Base-by-base conservation (phyloP, 2,329 filamentous ascomycete genomes). In the Colletotrichum destructivum region DNA sequence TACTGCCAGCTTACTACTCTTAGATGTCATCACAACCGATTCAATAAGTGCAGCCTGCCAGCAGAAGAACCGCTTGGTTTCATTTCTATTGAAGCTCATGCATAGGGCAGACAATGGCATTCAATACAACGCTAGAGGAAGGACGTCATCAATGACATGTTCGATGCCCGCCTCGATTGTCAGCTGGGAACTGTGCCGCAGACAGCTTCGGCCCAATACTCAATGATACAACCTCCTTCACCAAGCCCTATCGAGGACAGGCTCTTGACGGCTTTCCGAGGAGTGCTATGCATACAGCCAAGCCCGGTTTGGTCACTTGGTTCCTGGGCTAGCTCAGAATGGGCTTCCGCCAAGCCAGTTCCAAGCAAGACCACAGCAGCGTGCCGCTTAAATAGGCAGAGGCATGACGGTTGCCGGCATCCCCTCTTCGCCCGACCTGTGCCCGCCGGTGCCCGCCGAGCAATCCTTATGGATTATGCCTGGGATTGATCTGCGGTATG, bases 351-450 rank as follows among this genome's bases (percentile, higher is more conserved):
- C 38, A 40, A 56, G 31, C 35, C 38, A n/a, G 18, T 23, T 16
- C 18, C 16, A 11, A 18, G 46, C 46, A 7, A 21, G 35, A 35
- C 12, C 54, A 42, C n/a, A 57, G 35, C 54, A 9, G 6, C n/a
- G 15, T 55, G 11, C 21, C 40, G 23, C 49, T 23, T 35, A 23
- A 64, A 35, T 3, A 11, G 21, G 51, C 1, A 57, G 2, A 18
- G 42, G 9, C 4, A 57, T 64, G 60, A 69, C 60, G 66, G 31
- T 0, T 0, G 21, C 21, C 13, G 35, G 47, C 66, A 69, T 26
- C 35, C 42, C 44, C 23, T 3, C 4, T 59, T 59, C 52, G 61
- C 66, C 66, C 60, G 66, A 40, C 38, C 65, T 65, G 44, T 69
- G 38, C 26, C 26, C 52, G 23, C 35, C 23, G 4, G 5, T 3